Conservation (phyloP, 305 asterid species). For the Fraxinus baroniana region DNA sequence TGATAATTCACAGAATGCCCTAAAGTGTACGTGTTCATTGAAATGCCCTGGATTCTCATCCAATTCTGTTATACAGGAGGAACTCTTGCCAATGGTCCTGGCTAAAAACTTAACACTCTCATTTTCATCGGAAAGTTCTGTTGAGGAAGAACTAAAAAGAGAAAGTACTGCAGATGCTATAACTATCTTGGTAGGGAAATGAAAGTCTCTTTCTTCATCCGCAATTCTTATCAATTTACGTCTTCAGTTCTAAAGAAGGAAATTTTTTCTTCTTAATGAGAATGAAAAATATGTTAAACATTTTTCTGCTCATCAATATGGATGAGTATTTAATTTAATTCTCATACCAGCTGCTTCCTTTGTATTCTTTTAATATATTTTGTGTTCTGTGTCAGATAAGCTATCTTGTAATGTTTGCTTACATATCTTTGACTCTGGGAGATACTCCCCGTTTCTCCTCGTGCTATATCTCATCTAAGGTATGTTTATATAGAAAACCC, state of each 20-base stretch:
- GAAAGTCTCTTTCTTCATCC: conserved; percentile 20
- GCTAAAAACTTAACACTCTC: conserved; percentile 76
- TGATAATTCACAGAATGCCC: background rate
- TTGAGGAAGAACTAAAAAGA: conserved; percentile 96
- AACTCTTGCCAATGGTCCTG: conserved; percentile 78
- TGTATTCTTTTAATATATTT: conserved; percentile 16
- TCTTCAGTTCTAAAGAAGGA: conserved; percentile 1
- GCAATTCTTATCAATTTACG: background rate
- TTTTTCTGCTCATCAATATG: background rate
- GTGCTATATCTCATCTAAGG: conserved; percentile 91
- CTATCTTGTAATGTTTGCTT: conserved; percentile 99
- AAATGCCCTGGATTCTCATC: conserved; percentile 21
- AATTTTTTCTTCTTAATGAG: conserved; percentile 14
- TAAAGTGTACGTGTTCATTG: background rate
- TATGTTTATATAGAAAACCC: conserved; percentile 27
- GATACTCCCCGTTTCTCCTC: conserved; percentile 83
- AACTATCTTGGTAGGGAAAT: conserved; percentile 72
- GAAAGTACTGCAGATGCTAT: conserved; percentile 98
- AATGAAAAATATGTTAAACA: background rate
- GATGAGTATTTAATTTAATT: background rate
- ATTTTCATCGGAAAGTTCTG: conserved; percentile 92
- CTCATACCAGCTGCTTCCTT: background rate
- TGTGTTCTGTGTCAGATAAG: conserved; percentile 70
- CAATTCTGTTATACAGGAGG: conserved; percentile 60
- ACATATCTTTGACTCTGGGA: conserved; percentile 97